These are phyloP conservation scores for Cucurbitaria berberidis DNA, from an alignment of 2,329 filamentous ascomycete genomes.

Conservation along the genomic window DNA sequence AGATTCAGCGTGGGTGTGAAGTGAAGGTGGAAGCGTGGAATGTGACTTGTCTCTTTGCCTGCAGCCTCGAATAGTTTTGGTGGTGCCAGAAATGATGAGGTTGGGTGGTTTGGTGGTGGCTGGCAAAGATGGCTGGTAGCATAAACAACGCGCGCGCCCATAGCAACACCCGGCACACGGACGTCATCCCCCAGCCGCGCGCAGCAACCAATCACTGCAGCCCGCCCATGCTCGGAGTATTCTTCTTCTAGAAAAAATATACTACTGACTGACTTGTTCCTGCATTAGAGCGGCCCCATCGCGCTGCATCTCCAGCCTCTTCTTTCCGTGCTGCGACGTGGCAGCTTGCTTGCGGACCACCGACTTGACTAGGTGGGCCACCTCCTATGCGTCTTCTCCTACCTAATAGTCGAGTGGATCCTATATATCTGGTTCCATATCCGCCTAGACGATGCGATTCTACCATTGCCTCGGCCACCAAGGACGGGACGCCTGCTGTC, in stretches of 20 bases:
- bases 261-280: constrained; percentile 30
- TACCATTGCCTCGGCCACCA: too few relatives aligned
- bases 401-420: too few relatives aligned
- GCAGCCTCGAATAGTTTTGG: constrained; percentile 41
- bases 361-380: too few relatives aligned
- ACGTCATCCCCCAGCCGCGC: constrained; percentile 29
- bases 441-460: too few relatives aligned
- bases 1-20: constrained; percentile 25
- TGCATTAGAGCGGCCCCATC: constrained; percentile 26
- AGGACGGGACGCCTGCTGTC: too few relatives aligned
- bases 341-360: constrained; percentile 27
- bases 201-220: constrained; percentile 25
- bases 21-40: constrained; percentile 43
- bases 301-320: constrained; percentile 33
- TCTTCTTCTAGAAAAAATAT: constrained; percentile 9
- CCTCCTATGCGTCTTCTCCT: too few relatives aligned
- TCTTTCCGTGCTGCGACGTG: constrained; percentile 32
- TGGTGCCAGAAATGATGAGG: constrained; percentile 41
- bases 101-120: constrained; percentile 37
- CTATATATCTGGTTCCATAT: too few relatives aligned
- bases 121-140: constrained; percentile 37
- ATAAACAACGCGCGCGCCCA: constrained; percentile 23
- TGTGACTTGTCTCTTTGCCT: constrained; percentile 34
- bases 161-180: constrained; percentile 22
- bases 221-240: constrained; percentile 11